A percentile compares a stretch with the other conserved stretches of the same genome.
These are phyloP conservation scores for Leptodontidium sp. DNA, from an alignment of 2,329 filamentous ascomycete species.

Conservation along the genomic window DNA sequence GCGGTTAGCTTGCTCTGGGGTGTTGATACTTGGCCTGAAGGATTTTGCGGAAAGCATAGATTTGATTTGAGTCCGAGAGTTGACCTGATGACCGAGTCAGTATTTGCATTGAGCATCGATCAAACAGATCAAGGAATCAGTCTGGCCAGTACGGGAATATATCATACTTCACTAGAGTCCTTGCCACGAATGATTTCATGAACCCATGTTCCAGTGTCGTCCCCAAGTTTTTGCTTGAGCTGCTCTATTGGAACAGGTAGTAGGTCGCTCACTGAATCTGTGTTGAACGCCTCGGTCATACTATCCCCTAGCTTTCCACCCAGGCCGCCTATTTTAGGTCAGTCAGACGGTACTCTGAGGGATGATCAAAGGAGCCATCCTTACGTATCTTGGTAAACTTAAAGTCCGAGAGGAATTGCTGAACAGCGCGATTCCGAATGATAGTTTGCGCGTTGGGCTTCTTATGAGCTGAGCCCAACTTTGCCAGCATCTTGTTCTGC, in stretches of 20 bases:
- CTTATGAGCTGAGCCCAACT: constrained; percentile 88
- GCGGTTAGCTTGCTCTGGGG: constrained; percentile 76
- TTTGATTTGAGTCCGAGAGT: constrained; percentile 90
- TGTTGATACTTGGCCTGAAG: constrained; percentile 85
- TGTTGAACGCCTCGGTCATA: constrained; percentile 80
- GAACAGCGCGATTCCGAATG: constrained; percentile 84
- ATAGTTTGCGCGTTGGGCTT: constrained; percentile 96
- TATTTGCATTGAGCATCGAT: not conserved
- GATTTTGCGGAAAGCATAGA: constrained; percentile 98
- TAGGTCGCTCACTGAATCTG: constrained; percentile 80
- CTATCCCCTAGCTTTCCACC: constrained; percentile 94
- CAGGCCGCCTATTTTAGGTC: constrained; percentile 67
- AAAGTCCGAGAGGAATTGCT: constrained; percentile 81
- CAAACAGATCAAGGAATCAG: not conserved
- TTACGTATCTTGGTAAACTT: constrained; percentile 86
- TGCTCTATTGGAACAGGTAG: constrained; percentile 76
- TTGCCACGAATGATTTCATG: constrained; percentile 86
- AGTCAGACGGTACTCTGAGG: not conserved
- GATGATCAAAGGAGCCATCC: constrained; percentile 38
- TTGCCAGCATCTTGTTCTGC: constrained; percentile 93
- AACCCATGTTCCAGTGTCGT: constrained; percentile 87
- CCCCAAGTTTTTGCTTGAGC: constrained; percentile 79
- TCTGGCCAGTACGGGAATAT: not conserved
- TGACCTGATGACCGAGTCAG: constrained; percentile 60
- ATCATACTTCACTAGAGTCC: constrained; percentile 73